These are phyloP conservation scores for Cornus kousa DNA, from an alignment of 148 eudicot genomes.

Conservation along the genomic window DNA sequence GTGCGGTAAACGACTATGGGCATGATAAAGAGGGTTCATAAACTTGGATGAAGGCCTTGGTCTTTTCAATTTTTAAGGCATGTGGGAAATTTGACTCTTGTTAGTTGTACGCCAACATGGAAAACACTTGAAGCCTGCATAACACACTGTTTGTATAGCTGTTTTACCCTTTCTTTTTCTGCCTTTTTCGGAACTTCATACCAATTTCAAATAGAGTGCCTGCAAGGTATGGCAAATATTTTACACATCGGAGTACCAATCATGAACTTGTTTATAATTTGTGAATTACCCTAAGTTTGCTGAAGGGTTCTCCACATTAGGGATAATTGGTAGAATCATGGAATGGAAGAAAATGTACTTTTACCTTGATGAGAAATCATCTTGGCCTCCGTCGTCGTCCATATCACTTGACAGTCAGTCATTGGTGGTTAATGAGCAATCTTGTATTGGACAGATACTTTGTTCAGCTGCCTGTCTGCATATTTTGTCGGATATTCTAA, in stretches of 20 bases:
- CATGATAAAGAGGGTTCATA: no score
- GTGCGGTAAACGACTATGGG: no score
- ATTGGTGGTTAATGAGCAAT: no score
- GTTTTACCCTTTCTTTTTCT: neutral
- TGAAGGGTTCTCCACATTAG: neutral
- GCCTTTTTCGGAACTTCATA: neutral
- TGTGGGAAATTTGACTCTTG: constrained; percentile 3
- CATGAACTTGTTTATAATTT: no score
- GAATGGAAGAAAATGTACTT: neutral
- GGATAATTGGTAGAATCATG: neutral
- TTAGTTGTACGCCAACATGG: neutral
- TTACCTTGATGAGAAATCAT: neutral
- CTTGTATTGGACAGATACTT: no score
- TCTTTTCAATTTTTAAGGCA: constrained; percentile 5
- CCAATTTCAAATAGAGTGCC: constrained; percentile 5
- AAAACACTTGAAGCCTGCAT: neutral
- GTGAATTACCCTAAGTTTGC: no score
- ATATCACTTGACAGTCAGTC: no score
- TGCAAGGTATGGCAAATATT: neutral
- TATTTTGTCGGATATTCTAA: no score
- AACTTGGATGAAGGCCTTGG: neutral
- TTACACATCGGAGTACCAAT: neutral
- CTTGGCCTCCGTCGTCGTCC: no score
- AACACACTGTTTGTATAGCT: neutral
- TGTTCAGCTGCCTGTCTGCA: no score